Percentiles rank a stretch among this genome's conserved stretches.
phyloP scores from a whole-genome alignment of 1,284 basidiomycete species.

The Tylopilus sp. region DNA sequence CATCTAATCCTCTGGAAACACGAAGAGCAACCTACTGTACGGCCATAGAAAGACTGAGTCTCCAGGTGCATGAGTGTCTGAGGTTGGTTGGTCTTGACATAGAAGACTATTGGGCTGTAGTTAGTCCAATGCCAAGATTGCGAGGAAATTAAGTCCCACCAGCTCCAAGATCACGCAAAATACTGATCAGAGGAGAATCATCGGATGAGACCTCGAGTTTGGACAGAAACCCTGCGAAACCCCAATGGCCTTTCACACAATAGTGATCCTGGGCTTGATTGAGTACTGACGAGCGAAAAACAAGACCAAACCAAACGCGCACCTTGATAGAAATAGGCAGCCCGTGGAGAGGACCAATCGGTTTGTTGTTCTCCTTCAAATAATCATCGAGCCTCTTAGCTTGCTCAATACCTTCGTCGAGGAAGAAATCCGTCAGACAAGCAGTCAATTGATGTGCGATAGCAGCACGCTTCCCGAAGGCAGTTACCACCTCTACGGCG shows the following conservation, averaged over 20 bases:
- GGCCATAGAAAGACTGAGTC: conserved; percentile 52
- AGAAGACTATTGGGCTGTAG: conserved; percentile 46
- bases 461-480: too few relatives aligned
- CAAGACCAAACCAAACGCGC: not conserved
- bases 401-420: too few relatives aligned
- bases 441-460: too few relatives aligned
- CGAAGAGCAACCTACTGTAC: conserved; percentile 40
- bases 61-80: conserved; percentile 54
- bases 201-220: conserved; percentile 36
- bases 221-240: conserved; percentile 52
- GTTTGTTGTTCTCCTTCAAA: too few relatives aligned
- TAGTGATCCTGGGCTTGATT: conserved; percentile 50
- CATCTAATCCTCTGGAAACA: not conserved
- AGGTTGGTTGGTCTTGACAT: too few relatives aligned
- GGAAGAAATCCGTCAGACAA: too few relatives aligned
- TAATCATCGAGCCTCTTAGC: too few relatives aligned
- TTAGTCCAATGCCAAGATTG: not conserved
- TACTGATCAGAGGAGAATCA: conserved; percentile 35
- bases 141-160: conserved; percentile 26
- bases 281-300: not conserved
- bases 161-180: conserved; percentile 46
- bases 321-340: too few relatives aligned
- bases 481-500: too few relatives aligned
- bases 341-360: too few relatives aligned
- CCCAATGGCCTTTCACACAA: conserved; percentile 50